Percentiles rank a stretch among this genome's conserved stretches.
phyloP scores from a whole-genome alignment of 163 green algal species.

The Volvox carteri region DNA sequence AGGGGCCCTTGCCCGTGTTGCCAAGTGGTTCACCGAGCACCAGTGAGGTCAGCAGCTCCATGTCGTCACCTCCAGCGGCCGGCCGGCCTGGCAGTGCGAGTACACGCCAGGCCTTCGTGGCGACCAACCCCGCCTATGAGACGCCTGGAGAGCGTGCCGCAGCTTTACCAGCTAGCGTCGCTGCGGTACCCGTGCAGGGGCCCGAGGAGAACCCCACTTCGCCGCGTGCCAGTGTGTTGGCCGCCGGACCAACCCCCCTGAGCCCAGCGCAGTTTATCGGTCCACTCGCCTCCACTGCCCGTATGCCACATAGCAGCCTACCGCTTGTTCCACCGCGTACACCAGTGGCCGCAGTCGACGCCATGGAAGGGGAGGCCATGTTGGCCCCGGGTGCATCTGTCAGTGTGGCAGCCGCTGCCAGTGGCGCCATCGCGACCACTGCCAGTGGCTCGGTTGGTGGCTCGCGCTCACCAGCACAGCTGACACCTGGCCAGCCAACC shows the following conservation, averaged over 20 bases:
- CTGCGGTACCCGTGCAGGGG: background rate
- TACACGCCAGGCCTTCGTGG: conserved; percentile 4
- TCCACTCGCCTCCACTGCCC: background rate
- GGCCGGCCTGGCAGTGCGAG: background rate
- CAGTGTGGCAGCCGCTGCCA: background rate
- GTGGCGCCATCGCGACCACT: background rate
- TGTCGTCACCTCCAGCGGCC: background rate
- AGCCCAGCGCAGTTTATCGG: background rate
- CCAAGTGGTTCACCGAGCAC: background rate
- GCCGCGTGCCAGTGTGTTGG: background rate
- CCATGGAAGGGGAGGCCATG: background rate
- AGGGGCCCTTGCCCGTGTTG: background rate
- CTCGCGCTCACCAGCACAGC: background rate
- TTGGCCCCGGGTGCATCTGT: background rate
- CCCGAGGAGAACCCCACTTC: background rate
- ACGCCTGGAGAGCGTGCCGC: background rate
- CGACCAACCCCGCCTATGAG: conserved; percentile 28
- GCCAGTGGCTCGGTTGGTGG: background rate
- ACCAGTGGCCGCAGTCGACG: background rate
- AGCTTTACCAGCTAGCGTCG: background rate
- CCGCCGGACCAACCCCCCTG: background rate
- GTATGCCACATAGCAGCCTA: conserved; percentile 5
- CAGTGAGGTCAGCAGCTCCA: background rate
- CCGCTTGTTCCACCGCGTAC: background rate
- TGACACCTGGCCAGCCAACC: background rate